phyloP scores from a whole-genome alignment of 345 rosid genomes.

The Populus deltoides region DNA sequence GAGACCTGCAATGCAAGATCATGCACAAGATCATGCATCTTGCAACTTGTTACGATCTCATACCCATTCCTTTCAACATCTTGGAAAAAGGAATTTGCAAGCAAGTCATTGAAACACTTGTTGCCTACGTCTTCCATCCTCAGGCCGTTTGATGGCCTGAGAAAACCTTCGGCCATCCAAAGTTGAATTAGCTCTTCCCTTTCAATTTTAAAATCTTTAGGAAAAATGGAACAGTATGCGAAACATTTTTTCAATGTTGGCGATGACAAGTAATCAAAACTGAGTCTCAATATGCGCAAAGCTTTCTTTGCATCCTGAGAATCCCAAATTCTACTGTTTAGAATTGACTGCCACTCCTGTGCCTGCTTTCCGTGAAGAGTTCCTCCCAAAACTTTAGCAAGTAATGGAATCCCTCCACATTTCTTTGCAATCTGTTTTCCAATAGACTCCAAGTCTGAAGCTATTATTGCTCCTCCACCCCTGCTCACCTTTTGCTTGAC shows the following conservation, averaged over 20 bases:
- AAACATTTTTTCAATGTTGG: conserved; percentile 6
- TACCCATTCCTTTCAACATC: too few relatives aligned
- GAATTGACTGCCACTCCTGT: conserved; percentile 15
- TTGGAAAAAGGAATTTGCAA: too few relatives aligned
- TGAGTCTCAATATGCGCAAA: neutral
- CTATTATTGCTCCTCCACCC: neutral
- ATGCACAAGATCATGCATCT: too few relatives aligned
- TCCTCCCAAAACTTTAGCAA: neutral
- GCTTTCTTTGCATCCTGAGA: neutral
- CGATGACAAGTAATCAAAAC: conserved; percentile 10
- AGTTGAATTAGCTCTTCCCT: neutral
- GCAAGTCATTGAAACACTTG: too few relatives aligned
- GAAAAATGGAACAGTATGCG: conserved; percentile 9
- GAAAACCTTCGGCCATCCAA: conserved; percentile 7
- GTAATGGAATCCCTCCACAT: too few relatives aligned
- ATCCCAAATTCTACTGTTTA: conserved; percentile 8
- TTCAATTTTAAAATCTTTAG: neutral
- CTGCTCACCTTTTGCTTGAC: conserved; percentile 1
- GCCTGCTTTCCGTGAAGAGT: neutral
- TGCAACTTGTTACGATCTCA: too few relatives aligned
- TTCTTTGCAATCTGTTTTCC: neutral
- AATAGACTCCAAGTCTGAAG: conserved; percentile 8
- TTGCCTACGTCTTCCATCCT: too few relatives aligned
- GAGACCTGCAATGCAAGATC: too few relatives aligned
- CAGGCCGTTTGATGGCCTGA: too few relatives aligned